Conservation (phyloP, 352 stramenopile genomes). For the Phytophthora syringae region DNA sequence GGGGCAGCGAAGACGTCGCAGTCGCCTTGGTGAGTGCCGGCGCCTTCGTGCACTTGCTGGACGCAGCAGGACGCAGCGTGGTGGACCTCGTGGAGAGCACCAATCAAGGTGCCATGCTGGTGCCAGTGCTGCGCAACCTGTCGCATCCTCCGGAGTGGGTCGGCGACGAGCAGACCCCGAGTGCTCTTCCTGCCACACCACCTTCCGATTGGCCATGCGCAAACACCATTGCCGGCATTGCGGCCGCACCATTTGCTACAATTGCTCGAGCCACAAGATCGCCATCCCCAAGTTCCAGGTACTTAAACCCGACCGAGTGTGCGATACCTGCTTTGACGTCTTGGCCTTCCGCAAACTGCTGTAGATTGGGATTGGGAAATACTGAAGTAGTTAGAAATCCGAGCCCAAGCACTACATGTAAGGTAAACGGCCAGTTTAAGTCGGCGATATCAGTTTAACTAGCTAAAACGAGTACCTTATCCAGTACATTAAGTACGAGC, state of each 20-base stretch:
- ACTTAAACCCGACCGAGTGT: conserved; percentile 75
- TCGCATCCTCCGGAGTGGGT: conserved; percentile 65
- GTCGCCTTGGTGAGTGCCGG: conserved; percentile 77
- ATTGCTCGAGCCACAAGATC: conserved; percentile 87
- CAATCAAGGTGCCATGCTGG: conserved; percentile 81
- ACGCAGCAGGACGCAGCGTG: conserved; percentile 82
- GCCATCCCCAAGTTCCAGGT: conserved; percentile 86
- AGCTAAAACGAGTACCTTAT: no score
- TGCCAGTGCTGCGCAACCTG: conserved; percentile 84
- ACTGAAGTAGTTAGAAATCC: no score
- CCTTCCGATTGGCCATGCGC: conserved; percentile 83
- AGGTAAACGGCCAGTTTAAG: no score
- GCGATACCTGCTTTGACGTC: conserved; percentile 85
- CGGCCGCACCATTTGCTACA: conserved; percentile 86
- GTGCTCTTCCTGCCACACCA: conserved; percentile 75
- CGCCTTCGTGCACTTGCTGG: conserved; percentile 79
- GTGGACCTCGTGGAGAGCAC: conserved; percentile 86
- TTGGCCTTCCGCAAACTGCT: conserved; percentile 84
- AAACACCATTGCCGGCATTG: conserved; percentile 88
- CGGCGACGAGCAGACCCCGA: conserved; percentile 74
- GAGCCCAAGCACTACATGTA: no score
- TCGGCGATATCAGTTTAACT: no score
- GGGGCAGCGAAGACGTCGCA: conserved; percentile 74
- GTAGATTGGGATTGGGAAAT: no score
- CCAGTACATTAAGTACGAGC: no score